Evolutionary conservation across 768 basidiomycete species (phyloP).

Genomic region (Pleurotus tuoliensis): DNA sequence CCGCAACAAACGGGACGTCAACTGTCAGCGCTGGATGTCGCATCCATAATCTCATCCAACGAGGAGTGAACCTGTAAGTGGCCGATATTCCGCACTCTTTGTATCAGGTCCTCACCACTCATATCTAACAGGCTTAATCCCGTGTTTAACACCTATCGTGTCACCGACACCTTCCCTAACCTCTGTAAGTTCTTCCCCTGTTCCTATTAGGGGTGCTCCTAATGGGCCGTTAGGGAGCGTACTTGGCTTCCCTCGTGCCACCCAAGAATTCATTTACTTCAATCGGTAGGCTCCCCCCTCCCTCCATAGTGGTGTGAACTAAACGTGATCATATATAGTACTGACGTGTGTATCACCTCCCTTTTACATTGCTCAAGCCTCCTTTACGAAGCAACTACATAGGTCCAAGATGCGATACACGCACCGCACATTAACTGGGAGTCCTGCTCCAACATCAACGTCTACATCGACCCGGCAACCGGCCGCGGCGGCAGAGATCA

Average conservation of each 20-base stretch:
- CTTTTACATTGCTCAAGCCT: not conserved
- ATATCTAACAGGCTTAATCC: conserved; percentile 42
- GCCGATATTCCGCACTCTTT: not conserved
- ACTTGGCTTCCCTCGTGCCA: conserved; percentile 64
- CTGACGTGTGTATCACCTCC: conserved; percentile 26
- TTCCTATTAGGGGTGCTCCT: not conserved
- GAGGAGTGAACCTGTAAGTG: conserved; percentile 43
- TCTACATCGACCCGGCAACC: conserved; percentile 45
- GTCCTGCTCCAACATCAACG: conserved; percentile 46
- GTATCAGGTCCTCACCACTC: not conserved
- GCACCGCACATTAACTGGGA: conserved; percentile 61
- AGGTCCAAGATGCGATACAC: conserved; percentile 53
- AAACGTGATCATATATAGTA: conserved; percentile 17
- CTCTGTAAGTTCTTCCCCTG: conserved; percentile 27
- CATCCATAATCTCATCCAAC: conserved; percentile 45
- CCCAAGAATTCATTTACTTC: conserved; percentile 54
- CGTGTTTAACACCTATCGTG: conserved; percentile 52
- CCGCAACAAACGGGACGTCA: conserved; percentile 38
- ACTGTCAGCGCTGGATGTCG: conserved; percentile 36
- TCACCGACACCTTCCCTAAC: conserved; percentile 51
- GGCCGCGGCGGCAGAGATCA: conserved; percentile 39
- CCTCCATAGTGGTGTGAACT: not conserved
- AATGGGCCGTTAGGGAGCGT: conserved; percentile 40
- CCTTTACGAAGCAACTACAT: no score
- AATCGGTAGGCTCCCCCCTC: conserved; percentile 30